Evolutionary conservation across 2,329 filamentous ascomycete genomes (phyloP), one percentile per base, ranked within the genome.

Genomic region (Stylonectria norvegica): DNA sequence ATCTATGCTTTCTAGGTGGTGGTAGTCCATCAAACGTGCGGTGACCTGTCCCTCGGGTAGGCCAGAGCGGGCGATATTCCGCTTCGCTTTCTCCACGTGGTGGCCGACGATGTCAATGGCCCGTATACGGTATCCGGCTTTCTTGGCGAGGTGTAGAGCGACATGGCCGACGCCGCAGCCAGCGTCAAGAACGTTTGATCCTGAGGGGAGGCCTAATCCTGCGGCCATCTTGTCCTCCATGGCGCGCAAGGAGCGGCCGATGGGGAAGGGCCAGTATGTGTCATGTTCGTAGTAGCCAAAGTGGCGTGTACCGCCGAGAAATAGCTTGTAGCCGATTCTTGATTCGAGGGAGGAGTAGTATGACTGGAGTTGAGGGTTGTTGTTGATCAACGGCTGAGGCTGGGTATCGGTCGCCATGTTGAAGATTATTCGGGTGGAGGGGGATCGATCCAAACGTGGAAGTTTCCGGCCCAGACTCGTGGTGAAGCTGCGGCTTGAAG

Each of bases 151-250:
- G 48, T 65, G 61, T 4, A 73, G 55, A 1, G 75, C 73, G 5
- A 78, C 73, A 42, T 72, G 63, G 9, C 67, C 74, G 2, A 66
- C 63, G 1, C 75, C 74, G 43, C 69, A 73, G 7, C 74, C 72
- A 0, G 73, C 73, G 46, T 78, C 75, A 5, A 78, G 62, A 0
- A 77, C 66, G 17, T 53, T 53, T 1, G 70, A 53, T 6, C 70
- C 69, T 2, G 52, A 22, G 14, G 61, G 56, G 2, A 73, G 59
- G 14, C 51, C 47, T 6, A 76, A 50, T 2, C 55, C 57, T 9
- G 57, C 54, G 38, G 61, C 61, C 5, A 79, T 55, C 42, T 70
- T 66, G 33, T 72, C 67, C 50, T 78, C 73, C 75, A 78, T 78
- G n/a, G 47, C 52, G 14, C 71, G 62, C 22, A 75, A 62, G 2